A percentile compares a stretch with the other conserved stretches of the same genome.
phyloP scores from a whole-genome alignment of 1,139 yeast genomes.

The Blastobotrys raffinosifermentans region DNA sequence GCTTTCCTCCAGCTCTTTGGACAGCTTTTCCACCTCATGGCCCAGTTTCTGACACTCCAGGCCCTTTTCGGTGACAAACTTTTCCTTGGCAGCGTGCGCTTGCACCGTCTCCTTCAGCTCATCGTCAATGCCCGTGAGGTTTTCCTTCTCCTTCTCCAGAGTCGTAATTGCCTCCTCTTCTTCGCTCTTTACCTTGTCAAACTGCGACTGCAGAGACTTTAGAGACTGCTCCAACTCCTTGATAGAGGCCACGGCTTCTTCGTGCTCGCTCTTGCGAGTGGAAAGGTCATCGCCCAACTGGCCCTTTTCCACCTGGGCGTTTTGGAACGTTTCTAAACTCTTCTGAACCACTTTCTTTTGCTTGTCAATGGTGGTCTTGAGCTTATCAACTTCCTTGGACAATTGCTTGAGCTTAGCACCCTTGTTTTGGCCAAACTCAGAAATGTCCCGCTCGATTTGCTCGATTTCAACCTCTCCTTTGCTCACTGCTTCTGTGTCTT shows the following conservation, averaged over 20 bases:
- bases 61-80: slow-evolving; percentile 45
- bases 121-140: slow-evolving; percentile 65
- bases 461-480: slow-evolving; percentile 41
- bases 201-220: slow-evolving; percentile 26
- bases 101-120: slow-evolving; percentile 63
- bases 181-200: slow-evolving; percentile 30
- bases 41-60: slow-evolving; percentile 52
- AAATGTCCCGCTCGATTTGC: slow-evolving; percentile 66
- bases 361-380: slow-evolving; percentile 20
- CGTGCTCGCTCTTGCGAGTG: slow-evolving; percentile 39
- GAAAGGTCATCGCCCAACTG: slow-evolving; percentile 56
- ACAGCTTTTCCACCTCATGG: slow-evolving; percentile 60
- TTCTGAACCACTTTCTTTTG: slow-evolving; percentile 43
- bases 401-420: slow-evolving; percentile 72
- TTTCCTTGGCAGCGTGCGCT: slow-evolving; percentile 48
- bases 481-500: slow-evolving; percentile 32
- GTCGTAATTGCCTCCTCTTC: slow-evolving; percentile 38
- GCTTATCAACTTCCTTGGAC: slow-evolving; percentile 31
- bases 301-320: slow-evolving; percentile 64
- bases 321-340: slow-evolving; percentile 53
- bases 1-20: slow-evolving; percentile 37
- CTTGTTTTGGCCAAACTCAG: slow-evolving; percentile 74
- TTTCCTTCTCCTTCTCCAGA: slow-evolving; percentile 58
- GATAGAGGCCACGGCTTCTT: slow-evolving; percentile 34
- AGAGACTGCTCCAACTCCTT: slow-evolving; percentile 40